Evolutionary conservation across 78 protist species (phyloP).

Genomic region (Chrysochromulina tobinii): DNA sequence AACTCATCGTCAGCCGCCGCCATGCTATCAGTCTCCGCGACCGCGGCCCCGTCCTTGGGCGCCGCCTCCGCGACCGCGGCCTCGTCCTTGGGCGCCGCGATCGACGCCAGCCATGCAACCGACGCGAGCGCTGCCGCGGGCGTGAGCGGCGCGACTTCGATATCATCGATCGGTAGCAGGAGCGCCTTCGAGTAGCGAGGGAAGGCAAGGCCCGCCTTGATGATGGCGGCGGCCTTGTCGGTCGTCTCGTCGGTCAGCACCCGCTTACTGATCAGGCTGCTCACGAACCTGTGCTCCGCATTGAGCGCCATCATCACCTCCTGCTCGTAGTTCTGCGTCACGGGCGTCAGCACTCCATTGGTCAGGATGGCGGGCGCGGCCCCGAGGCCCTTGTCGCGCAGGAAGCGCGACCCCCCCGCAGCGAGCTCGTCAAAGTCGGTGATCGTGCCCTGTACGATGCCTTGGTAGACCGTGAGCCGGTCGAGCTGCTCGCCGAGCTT

Average conservation of each 20-base stretch:
- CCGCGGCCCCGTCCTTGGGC: too few species aligned
- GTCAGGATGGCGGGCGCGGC: background rate
- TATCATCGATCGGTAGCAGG: background rate
- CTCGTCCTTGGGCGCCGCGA: too few species aligned
- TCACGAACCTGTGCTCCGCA: background rate
- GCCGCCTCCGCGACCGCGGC: too few species aligned
- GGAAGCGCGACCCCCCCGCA: background rate
- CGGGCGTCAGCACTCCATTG: background rate
- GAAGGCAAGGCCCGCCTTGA: background rate
- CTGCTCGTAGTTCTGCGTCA: background rate
- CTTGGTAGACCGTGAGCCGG: background rate
- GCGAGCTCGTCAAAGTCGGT: background rate
- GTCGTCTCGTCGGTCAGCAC: background rate
- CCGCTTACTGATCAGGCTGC: background rate
- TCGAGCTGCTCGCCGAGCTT: background rate
- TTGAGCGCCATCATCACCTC: background rate
- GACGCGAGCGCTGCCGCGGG: background rate
- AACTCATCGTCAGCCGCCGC: background rate
- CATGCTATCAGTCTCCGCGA: too few species aligned
- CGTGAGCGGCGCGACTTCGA: background rate
- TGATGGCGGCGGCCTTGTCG: background rate
- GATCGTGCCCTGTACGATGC: background rate
- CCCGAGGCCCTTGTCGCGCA: background rate
- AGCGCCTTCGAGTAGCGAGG: slow-evolving; percentile 8
- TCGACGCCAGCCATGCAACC: too few species aligned